Conservation (phyloP, 306 rosid species). For the Lathyrus aphaca region DNA sequence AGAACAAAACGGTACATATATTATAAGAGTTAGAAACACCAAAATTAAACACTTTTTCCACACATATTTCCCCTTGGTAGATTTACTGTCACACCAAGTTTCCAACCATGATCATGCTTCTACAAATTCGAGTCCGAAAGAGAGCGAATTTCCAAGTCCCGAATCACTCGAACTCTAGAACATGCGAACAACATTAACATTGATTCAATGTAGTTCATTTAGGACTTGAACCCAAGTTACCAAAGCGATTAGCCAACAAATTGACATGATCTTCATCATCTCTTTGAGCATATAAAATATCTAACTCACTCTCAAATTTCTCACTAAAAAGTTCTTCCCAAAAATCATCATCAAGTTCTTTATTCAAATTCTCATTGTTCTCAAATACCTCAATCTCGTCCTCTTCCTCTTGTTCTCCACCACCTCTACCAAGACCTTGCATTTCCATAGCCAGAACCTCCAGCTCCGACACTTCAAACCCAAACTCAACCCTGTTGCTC, state of each 20-base stretch:
- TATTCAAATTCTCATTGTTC: constrained; percentile 53
- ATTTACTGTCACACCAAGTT: constrained; percentile 34
- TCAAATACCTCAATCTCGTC: constrained; percentile 44
- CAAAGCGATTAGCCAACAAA: constrained; percentile 58
- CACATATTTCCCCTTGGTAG: constrained; percentile 33
- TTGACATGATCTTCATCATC: constrained; percentile 59
- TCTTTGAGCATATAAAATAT: constrained; percentile 38
- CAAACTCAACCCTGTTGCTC: constrained; percentile 45
- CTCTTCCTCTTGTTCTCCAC: constrained; percentile 47
- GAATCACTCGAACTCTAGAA: background rate
- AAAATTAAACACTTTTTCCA: constrained; percentile 45
- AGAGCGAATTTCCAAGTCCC: background rate
- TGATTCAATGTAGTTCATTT: constrained; percentile 36
- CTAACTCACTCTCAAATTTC: constrained; percentile 54
- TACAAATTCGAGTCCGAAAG: background rate
- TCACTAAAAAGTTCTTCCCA: constrained; percentile 62
- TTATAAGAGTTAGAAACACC: constrained; percentile 57
- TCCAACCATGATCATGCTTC: constrained; percentile 14
- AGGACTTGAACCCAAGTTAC: constrained; percentile 65
- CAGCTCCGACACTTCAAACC: constrained; percentile 68
- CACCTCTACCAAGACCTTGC: constrained; percentile 71
- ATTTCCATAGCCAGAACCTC: constrained; percentile 88
- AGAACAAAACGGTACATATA: constrained; percentile 44
- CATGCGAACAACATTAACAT: background rate
- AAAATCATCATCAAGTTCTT: constrained; percentile 71